phyloP scores from a whole-genome alignment of 1,284 basidiomycete species.

The Moesziomyces antarcticus region DNA sequence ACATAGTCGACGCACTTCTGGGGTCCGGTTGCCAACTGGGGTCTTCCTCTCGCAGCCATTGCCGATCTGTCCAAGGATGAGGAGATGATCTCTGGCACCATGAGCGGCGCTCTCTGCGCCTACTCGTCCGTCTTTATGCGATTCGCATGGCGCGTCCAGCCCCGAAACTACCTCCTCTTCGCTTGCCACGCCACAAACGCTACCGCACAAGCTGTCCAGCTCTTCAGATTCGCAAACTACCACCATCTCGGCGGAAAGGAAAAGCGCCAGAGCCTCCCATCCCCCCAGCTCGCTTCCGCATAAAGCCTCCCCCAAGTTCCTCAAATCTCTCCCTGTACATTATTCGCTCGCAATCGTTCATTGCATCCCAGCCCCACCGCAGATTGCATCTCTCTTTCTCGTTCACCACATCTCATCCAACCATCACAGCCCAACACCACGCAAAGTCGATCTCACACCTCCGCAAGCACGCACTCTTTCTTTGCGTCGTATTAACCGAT shows the following conservation, averaged over 20 bases:
- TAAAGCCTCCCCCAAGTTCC: no score
- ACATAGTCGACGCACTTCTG: slow-evolving; percentile 65
- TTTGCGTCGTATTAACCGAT: neutral
- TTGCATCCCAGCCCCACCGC: neutral
- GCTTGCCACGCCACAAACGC: slow-evolving; percentile 66
- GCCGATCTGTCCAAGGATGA: slow-evolving; percentile 65
- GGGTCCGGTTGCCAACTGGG: slow-evolving; percentile 68
- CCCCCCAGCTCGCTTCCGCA: slow-evolving; percentile 41
- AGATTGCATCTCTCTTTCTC: neutral
- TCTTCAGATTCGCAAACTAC: slow-evolving; percentile 58
- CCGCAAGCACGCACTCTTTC: no score
- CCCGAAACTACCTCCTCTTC: slow-evolving; percentile 65
- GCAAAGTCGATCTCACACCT: neutral
- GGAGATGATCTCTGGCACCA: slow-evolving; percentile 64
- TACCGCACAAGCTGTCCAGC: slow-evolving; percentile 59
- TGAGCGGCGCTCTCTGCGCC: slow-evolving; percentile 60
- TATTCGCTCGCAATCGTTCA: slow-evolving; percentile 2
- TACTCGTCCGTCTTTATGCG: slow-evolving; percentile 66
- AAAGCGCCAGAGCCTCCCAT: slow-evolving; percentile 17
- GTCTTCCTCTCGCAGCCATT: slow-evolving; percentile 65
- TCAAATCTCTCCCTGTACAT: no score
- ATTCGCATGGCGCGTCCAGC: slow-evolving; percentile 66
- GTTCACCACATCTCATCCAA: no score
- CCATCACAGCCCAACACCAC: neutral
- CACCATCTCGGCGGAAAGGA: slow-evolving; percentile 59